phyloP scores from a whole-genome alignment of 2,329 filamentous ascomycete species.

The Chalaropsis ovoidea region DNA sequence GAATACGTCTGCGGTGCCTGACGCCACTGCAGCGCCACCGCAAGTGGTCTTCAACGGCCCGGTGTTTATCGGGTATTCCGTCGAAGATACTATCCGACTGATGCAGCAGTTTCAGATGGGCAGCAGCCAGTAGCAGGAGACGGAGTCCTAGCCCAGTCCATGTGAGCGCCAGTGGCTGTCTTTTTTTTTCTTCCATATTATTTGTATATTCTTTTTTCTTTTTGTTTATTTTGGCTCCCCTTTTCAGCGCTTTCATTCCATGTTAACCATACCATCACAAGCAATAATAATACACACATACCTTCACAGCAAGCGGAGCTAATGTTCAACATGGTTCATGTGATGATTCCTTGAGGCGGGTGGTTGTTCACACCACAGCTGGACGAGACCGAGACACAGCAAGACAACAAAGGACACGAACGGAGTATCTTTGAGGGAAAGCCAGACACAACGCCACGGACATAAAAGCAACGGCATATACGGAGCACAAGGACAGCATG shows the following conservation, averaged over 20 bases:
- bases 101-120: slow-evolving; percentile 49
- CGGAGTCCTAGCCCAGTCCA: neutral
- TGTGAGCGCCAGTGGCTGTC: slow-evolving; percentile 16
- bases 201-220: neutral
- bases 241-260: neutral
- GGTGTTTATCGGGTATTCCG: slow-evolving; percentile 83
- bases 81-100: slow-evolving; percentile 69
- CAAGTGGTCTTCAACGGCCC: slow-evolving; percentile 86
- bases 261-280: neutral
- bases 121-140: slow-evolving; percentile 12
- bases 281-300: too few relatives aligned
- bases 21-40: slow-evolving; percentile 32
- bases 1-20: neutral
- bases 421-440: too few relatives aligned
- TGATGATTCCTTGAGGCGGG: too few relatives aligned
- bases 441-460: too few relatives aligned
- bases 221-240: neutral
- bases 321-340: too few relatives aligned
- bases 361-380: too few relatives aligned
- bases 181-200: slow-evolving; percentile 24
- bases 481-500: too few relatives aligned
- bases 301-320: too few relatives aligned
- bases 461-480: too few relatives aligned
- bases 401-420: too few relatives aligned
- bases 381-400: too few relatives aligned